phyloP scores from a whole-genome alignment of 2,329 filamentous ascomycete species.

The Aureobasidium sp. region DNA sequence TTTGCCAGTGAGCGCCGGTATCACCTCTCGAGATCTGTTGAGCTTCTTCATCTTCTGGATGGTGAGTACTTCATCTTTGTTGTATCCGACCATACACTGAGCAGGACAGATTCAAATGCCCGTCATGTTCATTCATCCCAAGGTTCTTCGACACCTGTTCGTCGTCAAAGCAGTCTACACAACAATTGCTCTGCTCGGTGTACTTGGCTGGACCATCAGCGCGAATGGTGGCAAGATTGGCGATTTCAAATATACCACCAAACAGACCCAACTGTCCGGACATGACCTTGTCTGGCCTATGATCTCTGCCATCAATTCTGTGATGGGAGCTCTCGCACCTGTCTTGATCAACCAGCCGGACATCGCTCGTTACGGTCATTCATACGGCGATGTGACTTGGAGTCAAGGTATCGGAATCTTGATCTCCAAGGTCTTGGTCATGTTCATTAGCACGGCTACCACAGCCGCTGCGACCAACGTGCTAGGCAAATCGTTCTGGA shows the following conservation, averaged over 20 bases:
- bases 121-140: conserved; percentile 2
- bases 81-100: neutral
- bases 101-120: neutral
- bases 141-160: neutral
- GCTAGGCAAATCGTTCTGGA: neutral
- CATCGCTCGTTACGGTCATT: conserved; percentile 4
- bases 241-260: neutral
- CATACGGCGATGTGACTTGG: conserved; percentile 1
- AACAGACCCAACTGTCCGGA: conserved; percentile 1
- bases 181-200: conserved; percentile 2
- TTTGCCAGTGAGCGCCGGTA: neutral
- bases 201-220: neutral
- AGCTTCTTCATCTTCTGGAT: conserved; percentile 9
- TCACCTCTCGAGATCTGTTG: conserved; percentile 2
- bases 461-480: neutral
- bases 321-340: conserved; percentile 2
- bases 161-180: neutral
- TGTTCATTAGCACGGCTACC: conserved; percentile 6
- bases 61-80: neutral
- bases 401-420: neutral
- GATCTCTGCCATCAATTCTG: conserved; percentile 9
- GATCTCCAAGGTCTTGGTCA: neutral
- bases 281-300: conserved; percentile 5
- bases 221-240: neutral
- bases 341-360: conserved; percentile 5